Evolutionary conservation across 306 rosid species (phyloP), one percentile per base, ranked within the genome.

Genomic region (Dalbergia oliveri): DNA sequence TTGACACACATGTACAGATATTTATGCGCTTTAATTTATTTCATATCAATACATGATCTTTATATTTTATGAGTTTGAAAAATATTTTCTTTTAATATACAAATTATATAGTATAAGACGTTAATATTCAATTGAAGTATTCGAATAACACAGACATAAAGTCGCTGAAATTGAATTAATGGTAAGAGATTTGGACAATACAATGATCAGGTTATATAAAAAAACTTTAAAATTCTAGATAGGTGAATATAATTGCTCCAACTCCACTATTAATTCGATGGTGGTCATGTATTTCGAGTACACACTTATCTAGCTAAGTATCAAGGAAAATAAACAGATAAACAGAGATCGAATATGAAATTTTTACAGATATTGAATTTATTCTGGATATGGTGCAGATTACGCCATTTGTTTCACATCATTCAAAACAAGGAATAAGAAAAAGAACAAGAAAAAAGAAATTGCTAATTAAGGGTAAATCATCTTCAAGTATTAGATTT

Each of bases 361-460:
- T 49, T 72, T 72, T 66, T 9, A 53, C 63, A 39, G 11, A 75
- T 58, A 74, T 60, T 70, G 82, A 81, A 67, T 81, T 65, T 85
- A 81, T 81, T 85, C 83, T 41, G 16, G 18, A 57, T 9, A 33
- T 75, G 14, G 33, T 37, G 13, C 33, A 19, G 1, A 68, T 44
- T 53, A 56, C 44, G 26, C 51, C 63, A 53, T 18, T 15, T 9
- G 26, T 21, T 63, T 77, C 69, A 18, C n/a, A 54, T 53, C 45
- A 45, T 58, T 5, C 68, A 51, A 37, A 37, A 74, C 49, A 3
- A 37, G 2, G 1, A 12, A 0, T 53, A 35, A 19, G 19, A 21
- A 16, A 13, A 69, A 37, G 41, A 51, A 47, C 19, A 5, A 21
- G 0, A 13, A n/a, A 47, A 39, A 5, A 14, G 0, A 13, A n/a